These are phyloP conservation scores for Hortiboletus campestris DNA, from an alignment of 768 basidiomycete species.

Conservation along the genomic window DNA sequence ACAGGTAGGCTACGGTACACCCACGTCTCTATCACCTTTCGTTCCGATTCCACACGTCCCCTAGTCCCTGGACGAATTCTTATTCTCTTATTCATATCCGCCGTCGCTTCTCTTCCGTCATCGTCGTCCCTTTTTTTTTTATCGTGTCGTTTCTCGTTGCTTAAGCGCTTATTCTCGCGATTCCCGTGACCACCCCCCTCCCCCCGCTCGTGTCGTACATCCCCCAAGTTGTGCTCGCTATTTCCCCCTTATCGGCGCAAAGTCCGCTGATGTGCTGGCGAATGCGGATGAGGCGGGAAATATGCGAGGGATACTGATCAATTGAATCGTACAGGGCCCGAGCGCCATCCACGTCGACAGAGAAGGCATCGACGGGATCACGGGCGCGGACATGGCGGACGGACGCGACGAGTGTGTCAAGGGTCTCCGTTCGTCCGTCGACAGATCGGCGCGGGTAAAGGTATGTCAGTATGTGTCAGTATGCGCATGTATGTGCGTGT, in stretches of 20 bases:
- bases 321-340: conserved; percentile 41
- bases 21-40: neutral
- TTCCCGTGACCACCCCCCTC: neutral
- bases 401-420: conserved; percentile 53
- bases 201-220: neutral
- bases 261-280: conserved; percentile 10
- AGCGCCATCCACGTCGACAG: conserved; percentile 41
- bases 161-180: neutral
- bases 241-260: conserved; percentile 11
- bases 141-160: neutral
- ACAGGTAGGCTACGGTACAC: conserved; percentile 57
- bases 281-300: neutral
- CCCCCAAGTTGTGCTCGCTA: neutral
- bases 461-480: conserved; percentile 26
- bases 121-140: neutral
- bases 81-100: neutral
- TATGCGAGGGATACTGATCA: conserved; percentile 1
- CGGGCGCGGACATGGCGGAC: conserved; percentile 58
- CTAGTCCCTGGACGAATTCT: neutral
- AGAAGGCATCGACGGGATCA: conserved; percentile 56
- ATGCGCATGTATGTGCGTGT: conserved; percentile 1
- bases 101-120: neutral
- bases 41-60: neutral
- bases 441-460: conserved; percentile 66
- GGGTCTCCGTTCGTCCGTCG: conserved; percentile 55